A percentile compares a stretch with the other conserved stretches of the same genome.
These are phyloP conservation scores for Schwanniomyces etchellsii DNA, from an alignment of 1,139 yeast genomes.

Conservation along the genomic window DNA sequence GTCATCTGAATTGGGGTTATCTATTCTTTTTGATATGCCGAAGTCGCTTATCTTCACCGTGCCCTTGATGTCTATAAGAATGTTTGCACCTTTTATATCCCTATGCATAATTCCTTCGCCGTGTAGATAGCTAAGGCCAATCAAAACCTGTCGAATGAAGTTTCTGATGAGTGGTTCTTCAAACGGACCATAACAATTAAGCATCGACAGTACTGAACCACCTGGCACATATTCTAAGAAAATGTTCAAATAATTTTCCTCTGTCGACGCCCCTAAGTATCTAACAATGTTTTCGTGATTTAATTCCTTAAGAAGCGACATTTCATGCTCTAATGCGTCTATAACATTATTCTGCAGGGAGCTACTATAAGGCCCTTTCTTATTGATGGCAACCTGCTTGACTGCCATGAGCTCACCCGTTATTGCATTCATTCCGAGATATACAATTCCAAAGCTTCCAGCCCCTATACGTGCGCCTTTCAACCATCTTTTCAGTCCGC, in stretches of 20 bases:
- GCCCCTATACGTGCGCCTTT: slow-evolving; percentile 92
- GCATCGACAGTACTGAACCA: slow-evolving; percentile 87
- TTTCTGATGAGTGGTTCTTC: slow-evolving; percentile 85
- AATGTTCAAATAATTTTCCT: slow-evolving; percentile 66
- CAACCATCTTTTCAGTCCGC: slow-evolving; percentile 76
- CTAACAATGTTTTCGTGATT: slow-evolving; percentile 92
- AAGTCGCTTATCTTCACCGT: slow-evolving; percentile 90
- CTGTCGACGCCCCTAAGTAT: slow-evolving; percentile 79
- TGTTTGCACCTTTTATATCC: slow-evolving; percentile 91
- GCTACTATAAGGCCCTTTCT: slow-evolving; percentile 25
- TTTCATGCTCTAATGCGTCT: slow-evolving; percentile 82
- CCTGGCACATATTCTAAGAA: slow-evolving; percentile 96
- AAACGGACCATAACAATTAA: slow-evolving; percentile 82
- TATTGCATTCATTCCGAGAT: slow-evolving; percentile 82
- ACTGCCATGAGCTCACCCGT: slow-evolving; percentile 98
- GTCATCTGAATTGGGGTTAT: slow-evolving; percentile 19
- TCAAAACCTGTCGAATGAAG: slow-evolving; percentile 76
- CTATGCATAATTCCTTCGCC: slow-evolving; percentile 81
- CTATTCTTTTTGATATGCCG: slow-evolving; percentile 83
- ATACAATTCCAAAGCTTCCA: slow-evolving; percentile 93
- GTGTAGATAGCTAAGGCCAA: slow-evolving; percentile 78
- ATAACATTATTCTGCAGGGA: slow-evolving; percentile 58
- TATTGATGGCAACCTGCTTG: slow-evolving; percentile 77
- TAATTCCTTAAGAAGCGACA: slow-evolving; percentile 68
- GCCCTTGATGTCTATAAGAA: slow-evolving; percentile 84